A percentile compares a stretch with the other conserved stretches of the same genome.
phyloP scores from a whole-genome alignment of 306 rosid species.

The Cicer judaicum region DNA sequence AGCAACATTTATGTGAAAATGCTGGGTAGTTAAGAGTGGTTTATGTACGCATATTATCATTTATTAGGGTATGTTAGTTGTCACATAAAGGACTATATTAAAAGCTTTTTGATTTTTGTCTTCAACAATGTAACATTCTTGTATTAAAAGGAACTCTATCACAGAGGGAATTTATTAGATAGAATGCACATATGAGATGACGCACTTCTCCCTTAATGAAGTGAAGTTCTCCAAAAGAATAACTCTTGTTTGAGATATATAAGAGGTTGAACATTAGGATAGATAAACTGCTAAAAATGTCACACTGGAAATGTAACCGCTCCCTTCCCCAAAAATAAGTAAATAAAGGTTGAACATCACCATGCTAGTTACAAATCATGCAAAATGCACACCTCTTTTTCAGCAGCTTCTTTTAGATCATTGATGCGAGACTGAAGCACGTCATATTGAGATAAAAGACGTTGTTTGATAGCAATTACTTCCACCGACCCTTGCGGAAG shows the following conservation, averaged over 20 bases:
- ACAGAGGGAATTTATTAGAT: conserved; percentile 13
- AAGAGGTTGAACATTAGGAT: conserved; percentile 28
- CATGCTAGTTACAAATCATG: conserved; percentile 42
- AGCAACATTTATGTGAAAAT: conserved; percentile 1
- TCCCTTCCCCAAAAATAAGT: conserved; percentile 15
- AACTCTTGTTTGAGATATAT: conserved; percentile 9
- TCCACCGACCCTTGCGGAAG: conserved; percentile 88
- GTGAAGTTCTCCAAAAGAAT: conserved; percentile 30
- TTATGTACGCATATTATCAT: conserved; percentile 6
- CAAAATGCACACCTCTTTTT: conserved; percentile 73
- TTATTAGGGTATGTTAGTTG: background rate
- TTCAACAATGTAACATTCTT: conserved; percentile 13
- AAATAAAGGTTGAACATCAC: conserved; percentile 14
- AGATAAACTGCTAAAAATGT: conserved; percentile 26
- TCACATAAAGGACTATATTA: conserved; percentile 17
- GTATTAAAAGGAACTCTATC: conserved; percentile 22
- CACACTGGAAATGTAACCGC: background rate
- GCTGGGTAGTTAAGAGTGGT: conserved; percentile 26
- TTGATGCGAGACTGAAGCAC: conserved; percentile 84
- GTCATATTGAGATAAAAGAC: conserved; percentile 90
- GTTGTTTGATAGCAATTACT: conserved; percentile 78
- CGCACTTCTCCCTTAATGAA: conserved; percentile 16
- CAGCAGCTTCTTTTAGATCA: conserved; percentile 84
- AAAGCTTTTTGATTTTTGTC: conserved; percentile 30
- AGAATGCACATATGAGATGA: conserved; percentile 9